Evolutionary conservation across 1,139 yeast species (phyloP), one percentile per base, ranked within the genome.

Genomic region (Kodamaea fungicola): DNA sequence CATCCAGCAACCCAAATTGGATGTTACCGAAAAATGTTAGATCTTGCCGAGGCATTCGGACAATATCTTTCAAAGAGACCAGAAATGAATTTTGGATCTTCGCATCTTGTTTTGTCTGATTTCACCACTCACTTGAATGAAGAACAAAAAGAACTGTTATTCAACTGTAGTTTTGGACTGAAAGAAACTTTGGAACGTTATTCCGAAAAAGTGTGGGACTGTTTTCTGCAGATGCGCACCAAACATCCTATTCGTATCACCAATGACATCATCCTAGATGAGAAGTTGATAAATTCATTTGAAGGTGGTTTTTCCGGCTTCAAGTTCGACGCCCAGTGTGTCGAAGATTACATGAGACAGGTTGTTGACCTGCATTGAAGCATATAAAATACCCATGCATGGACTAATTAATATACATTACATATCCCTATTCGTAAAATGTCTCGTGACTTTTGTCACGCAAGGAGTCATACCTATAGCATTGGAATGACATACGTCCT

Each of bases 111-210:
- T n/a, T 29, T 26, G n/a, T 24, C 13, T 6, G 27, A 31, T 25
- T 32, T 35, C n/a, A 25, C 26, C 7, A 21, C 29, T 8, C 6
- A 16, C 5, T 21, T 30, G 31, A 12, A 34, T 7, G 25, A 24
- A 8, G 25, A 30, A 4, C 12, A 24, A 8, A 23, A 9, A 13
- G 36, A 37, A 8, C 21, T 30, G 22, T 45, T 61, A 24, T 38
- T 55, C 9, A 49, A 60, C 35, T 35, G 42, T 10, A 57, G 50
- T 40, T 64, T 61, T 45, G 71, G 71, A 1, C 59, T 65, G 26
- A 45, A 45, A 34, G 62, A 57, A n/a, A 57, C 57, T 31, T 49
- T 62, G 37, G 40, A 44, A 6, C 41, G 53, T 29, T 64, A 65
- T 38, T 41, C 54, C 8, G 58, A 51, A 26, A 58, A 54, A 37